These are phyloP conservation scores for Babesia microti DNA, from an alignment of 169 alveolate species.

Conservation along the genomic window DNA sequence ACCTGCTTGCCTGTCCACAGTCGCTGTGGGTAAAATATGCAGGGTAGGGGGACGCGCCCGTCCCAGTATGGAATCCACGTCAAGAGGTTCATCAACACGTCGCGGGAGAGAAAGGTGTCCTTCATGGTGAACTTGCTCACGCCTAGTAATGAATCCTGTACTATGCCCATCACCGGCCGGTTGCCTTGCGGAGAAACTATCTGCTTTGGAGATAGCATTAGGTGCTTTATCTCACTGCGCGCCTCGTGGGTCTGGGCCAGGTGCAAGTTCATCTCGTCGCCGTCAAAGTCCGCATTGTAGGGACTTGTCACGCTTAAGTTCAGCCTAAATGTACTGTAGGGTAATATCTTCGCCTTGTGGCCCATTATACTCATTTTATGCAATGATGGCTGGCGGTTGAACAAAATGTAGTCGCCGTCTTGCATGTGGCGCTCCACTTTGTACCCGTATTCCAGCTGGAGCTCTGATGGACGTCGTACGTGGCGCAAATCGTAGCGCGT, in stretches of 20 bases:
- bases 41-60: conserved; percentile 95
- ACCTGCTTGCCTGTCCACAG: conserved; percentile 99
- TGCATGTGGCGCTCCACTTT: conserved; percentile 97
- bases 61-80: conserved; percentile 95
- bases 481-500: conserved; percentile 76
- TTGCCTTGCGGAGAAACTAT: conserved; percentile 99
- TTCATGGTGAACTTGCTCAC: conserved; percentile 86
- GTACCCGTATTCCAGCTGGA: conserved; percentile 85
- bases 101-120: conserved; percentile 90
- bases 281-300: conserved; percentile 99
- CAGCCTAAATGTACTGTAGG: conserved; percentile 96
- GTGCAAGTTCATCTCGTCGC: conserved; percentile 99
- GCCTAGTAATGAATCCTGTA: conserved; percentile 95
- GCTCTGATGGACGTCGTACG: conserved; percentile 71
- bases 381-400: conserved; percentile 99
- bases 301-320: conserved; percentile 98
- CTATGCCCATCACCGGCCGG: conserved; percentile 99
- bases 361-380: conserved; percentile 99
- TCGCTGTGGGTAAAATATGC: conserved; percentile 92
- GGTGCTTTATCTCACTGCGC: conserved; percentile 93
- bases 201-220: conserved; percentile 97
- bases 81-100: conserved; percentile 81
- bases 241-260: conserved; percentile 97
- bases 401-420: conserved; percentile 95
- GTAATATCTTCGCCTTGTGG: conserved; percentile 91